A percentile compares a stretch with the other conserved stretches of the same genome.
These are phyloP conservation scores for Yamadazyma pseudoaaseri DNA, from an alignment of 1,139 yeast genomes.

Conservation along the genomic window DNA sequence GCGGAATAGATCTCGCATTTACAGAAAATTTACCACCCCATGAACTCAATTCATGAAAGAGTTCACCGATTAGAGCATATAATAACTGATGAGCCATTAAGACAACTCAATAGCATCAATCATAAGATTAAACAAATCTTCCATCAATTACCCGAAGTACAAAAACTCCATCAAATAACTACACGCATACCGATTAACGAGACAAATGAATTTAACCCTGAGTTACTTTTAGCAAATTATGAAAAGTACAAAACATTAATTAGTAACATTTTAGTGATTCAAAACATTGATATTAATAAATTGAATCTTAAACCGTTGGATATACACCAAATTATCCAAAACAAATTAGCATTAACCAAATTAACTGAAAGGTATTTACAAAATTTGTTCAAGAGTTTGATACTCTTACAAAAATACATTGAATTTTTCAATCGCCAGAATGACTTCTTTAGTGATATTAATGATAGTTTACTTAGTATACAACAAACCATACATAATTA, in stretches of 20 bases:
- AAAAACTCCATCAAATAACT: constrained; percentile 2
- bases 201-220: constrained; percentile 7
- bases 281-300: constrained; percentile 7
- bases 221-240: constrained; percentile 12
- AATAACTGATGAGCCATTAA: not conserved
- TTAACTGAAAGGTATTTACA: constrained; percentile 9
- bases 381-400: constrained; percentile 8
- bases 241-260: constrained; percentile 8
- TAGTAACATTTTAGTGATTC: constrained; percentile 7
- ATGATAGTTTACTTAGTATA: not conserved
- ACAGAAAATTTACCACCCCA: too few relatives aligned
- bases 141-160: constrained; percentile 10
- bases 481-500: not conserved
- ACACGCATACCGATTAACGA: constrained; percentile 1
- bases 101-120: constrained; percentile 7
- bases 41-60: constrained; percentile 4
- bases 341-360: constrained; percentile 6
- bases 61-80: constrained; percentile 4
- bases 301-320: constrained; percentile 7
- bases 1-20: constrained; percentile 33
- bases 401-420: constrained; percentile 12
- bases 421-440: constrained; percentile 8
- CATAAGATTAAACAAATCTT: constrained; percentile 4
- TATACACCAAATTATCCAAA: constrained; percentile 3
- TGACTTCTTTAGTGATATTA: constrained; percentile 7